These are phyloP conservation scores for Sextonia rubra DNA, from an alignment of 164 flowering plant genomes.

Conservation along the genomic window DNA sequence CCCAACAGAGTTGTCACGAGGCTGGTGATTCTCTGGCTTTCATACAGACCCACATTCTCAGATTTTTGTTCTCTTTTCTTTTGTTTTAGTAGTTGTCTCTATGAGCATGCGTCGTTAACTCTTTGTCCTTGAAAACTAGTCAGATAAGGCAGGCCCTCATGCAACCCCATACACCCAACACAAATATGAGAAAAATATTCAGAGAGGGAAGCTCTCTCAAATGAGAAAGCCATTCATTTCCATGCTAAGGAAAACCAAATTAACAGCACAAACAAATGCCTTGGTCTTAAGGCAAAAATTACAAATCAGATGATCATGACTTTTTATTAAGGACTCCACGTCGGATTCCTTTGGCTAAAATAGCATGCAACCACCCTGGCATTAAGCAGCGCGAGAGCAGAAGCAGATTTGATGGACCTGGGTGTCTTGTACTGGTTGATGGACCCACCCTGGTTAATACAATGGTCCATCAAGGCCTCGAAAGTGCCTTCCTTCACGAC, in stretches of 20 bases:
- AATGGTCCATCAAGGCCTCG: conserved; percentile 67
- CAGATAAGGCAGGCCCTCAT: too few species aligned
- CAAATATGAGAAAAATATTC: too few species aligned
- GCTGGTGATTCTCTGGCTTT: too few species aligned
- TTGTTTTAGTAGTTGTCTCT: too few species aligned
- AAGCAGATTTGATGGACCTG: conserved; percentile 52
- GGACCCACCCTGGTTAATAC: conserved; percentile 61
- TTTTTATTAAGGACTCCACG: conserved; percentile 44
- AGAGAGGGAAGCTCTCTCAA: not conserved
- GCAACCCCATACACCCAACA: too few species aligned
- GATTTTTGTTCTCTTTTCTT: too few species aligned
- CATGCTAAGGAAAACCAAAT: not conserved
- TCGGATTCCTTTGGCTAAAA: conserved; percentile 70
- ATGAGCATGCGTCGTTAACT: too few species aligned
- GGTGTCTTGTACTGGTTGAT: conserved; percentile 90
- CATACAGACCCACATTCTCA: too few species aligned
- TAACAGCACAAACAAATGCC: not conserved
- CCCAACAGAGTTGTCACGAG: too few species aligned
- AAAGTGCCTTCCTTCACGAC: conserved; percentile 68
- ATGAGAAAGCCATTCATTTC: not conserved
- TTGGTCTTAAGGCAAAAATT: not conserved
- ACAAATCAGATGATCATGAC: not conserved
- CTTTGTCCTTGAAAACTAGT: too few species aligned
- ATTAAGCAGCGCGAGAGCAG: conserved; percentile 55
- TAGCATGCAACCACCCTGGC: conserved; percentile 43